Conservation (phyloP, 495 filamentous ascomycete species). For the Lasiosphaeria ovina region DNA sequence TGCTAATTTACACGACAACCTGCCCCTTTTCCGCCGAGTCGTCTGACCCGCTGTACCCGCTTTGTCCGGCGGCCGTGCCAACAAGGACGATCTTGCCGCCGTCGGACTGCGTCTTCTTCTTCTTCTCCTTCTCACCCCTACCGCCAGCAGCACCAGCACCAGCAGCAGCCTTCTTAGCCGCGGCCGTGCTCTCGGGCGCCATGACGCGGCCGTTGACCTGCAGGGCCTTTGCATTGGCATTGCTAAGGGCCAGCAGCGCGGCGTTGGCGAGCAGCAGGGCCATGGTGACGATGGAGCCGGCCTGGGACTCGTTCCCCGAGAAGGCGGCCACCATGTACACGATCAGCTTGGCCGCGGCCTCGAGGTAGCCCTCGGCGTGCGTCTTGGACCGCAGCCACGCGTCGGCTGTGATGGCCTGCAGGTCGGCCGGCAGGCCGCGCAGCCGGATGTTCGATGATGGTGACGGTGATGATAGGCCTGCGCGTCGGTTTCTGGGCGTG, state of each 20-base stretch:
- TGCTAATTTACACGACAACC: not conserved
- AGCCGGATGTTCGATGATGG: slow-evolving; percentile 43
- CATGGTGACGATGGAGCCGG: slow-evolving; percentile 49
- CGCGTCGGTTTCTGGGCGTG: slow-evolving; percentile 6
- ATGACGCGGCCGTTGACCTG: slow-evolving; percentile 40
- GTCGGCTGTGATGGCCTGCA: slow-evolving; percentile 56
- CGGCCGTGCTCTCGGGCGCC: slow-evolving; percentile 23
- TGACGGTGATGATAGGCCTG: slow-evolving; percentile 34
- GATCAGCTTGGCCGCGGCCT: slow-evolving; percentile 49
- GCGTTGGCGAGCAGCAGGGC: slow-evolving; percentile 48
- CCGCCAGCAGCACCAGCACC: not conserved
- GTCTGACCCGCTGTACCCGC: not conserved
- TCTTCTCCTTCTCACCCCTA: not conserved
- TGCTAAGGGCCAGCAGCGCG: slow-evolving; percentile 51
- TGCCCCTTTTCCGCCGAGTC: slow-evolving; percentile 3
- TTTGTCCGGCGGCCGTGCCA: not conserved
- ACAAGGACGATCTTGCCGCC: no score
- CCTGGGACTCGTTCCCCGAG: slow-evolving; percentile 48
- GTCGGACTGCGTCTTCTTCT: no score
- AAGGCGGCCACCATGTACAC: slow-evolving; percentile 55
- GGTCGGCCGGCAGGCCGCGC: slow-evolving; percentile 50
- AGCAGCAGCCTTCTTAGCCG: not conserved
- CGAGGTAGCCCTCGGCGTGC: slow-evolving; percentile 44
- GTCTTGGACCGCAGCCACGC: slow-evolving; percentile 56
- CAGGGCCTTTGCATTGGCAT: slow-evolving; percentile 43